Percentiles rank a stretch among this genome's conserved stretches.
These are phyloP conservation scores for Lipomyces orientalis DNA, from an alignment of 805 yeast genomes.

Conservation along the genomic window DNA sequence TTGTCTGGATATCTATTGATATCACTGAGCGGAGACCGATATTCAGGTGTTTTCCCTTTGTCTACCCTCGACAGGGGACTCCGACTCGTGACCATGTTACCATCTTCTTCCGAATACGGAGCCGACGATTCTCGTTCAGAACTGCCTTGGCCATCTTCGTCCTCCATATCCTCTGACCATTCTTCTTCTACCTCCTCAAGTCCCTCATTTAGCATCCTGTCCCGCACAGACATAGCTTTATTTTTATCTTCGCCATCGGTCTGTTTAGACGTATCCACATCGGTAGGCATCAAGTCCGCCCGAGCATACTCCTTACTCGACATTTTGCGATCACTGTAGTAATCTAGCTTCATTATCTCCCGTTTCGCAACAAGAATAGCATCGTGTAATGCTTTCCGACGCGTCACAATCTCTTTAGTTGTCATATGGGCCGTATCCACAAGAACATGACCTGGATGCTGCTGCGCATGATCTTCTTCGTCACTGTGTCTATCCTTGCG, in stretches of 20 bases:
- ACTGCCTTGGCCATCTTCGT: not conserved
- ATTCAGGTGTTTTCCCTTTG: conserved; percentile 8
- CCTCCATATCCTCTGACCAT: conserved; percentile 11
- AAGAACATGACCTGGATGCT: conserved; percentile 28
- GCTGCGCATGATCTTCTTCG: conserved; percentile 10
- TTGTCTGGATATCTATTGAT: not conserved
- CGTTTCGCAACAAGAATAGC: conserved; percentile 29
- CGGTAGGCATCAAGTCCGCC: conserved; percentile 18
- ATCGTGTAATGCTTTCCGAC: conserved; percentile 26
- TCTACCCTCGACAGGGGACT: not conserved
- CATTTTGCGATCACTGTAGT: conserved; percentile 31
- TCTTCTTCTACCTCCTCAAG: conserved; percentile 29
- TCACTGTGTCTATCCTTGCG: not conserved
- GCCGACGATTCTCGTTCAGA: conserved; percentile 5
- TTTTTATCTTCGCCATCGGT: not conserved
- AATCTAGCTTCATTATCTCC: conserved; percentile 32
- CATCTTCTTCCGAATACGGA: not conserved
- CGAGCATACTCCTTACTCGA: conserved; percentile 31
- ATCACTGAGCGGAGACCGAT: not conserved
- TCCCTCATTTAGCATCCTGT: conserved; percentile 20
- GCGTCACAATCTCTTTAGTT: conserved; percentile 10
- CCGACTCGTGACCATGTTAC: not conserved
- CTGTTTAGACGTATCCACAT: not conserved
- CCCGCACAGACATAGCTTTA: conserved; percentile 1
- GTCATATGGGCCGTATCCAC: conserved; percentile 14